Base-by-base conservation (phyloP, 2,329 filamentous ascomycete genomes). In the Graphium sp. region DNA sequence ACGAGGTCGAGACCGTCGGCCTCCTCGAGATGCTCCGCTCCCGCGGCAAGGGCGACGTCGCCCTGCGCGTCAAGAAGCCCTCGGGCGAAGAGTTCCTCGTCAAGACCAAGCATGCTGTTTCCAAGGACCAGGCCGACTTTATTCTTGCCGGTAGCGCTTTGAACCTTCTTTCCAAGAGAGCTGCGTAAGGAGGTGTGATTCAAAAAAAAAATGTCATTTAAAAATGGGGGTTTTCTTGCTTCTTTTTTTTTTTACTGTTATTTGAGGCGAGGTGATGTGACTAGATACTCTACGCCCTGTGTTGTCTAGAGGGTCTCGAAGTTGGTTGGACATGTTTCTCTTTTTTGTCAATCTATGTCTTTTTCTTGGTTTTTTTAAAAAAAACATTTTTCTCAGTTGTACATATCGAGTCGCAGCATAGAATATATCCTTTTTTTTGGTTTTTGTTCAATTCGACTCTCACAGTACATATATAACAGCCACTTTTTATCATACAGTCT, bases 111-210 rank as follows among this genome's bases (percentile, higher is more conserved):
- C 87, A 94, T 49, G 82, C 81, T 9, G 64, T 98, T 35, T 91
- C 74, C 47, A 68, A 76, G 56, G 89, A 94, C 49, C 89, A 98
- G 62, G 81, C 81, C 35, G 74, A 67, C 1, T 98, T 95, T 47
- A 82, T 98, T 38, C 60, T 98, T 28, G 89, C 89, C 1, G 89
- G 89, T 4, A 93, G 83, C 50, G 89, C 89, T 23, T 53, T 98
- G 55, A 98, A 98, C 54, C 48, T 95, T 50, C 55, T 98, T 42
- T 79, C 84, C 25, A 76, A 76, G 62, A 38, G 44, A 40, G 35
- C 32, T 13, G 18, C 29, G 12, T n/a, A 28, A 19, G 26, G 9
- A 20, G 11, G 15, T 11, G 11, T 17, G n/a, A 11, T 20, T 9
- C 10, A 11, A 18, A 15, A 26, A 10, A 18, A 5, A 18, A n/a